phyloP scores from a whole-genome alignment of 2,329 filamentous ascomycete species.

The Colletotrichum sp. region DNA sequence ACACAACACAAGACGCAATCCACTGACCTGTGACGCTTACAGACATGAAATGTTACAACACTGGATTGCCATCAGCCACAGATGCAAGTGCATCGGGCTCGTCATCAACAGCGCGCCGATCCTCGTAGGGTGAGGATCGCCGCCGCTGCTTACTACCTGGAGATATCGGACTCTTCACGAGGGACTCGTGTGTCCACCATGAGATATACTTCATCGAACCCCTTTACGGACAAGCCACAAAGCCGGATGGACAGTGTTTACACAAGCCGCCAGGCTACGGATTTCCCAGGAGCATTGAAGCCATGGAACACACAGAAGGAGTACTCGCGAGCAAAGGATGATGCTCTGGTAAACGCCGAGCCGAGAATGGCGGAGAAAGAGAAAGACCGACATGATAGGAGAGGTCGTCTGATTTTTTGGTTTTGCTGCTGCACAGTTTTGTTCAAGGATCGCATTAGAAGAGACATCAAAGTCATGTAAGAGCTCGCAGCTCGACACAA shows the following conservation, averaged over 20 bases:
- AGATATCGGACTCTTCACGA: background rate
- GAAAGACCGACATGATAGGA: background rate
- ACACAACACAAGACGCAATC: background rate
- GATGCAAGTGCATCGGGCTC: slow-evolving; percentile 14
- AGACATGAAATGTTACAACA: background rate
- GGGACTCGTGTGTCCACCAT: slow-evolving; percentile 1
- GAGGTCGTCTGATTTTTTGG: background rate
- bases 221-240: background rate
- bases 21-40: background rate
- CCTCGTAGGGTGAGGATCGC: background rate
- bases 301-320: background rate
- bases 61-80: background rate
- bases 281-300: background rate
- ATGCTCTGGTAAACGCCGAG: slow-evolving; percentile 10
- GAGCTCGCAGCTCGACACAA: slow-evolving; percentile 1
- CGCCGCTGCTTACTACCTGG: background rate
- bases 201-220: background rate
- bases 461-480: background rate
- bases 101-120: background rate
- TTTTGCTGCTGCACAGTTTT: background rate
- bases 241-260: background rate
- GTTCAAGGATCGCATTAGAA: background rate
- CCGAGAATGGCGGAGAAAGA: background rate
- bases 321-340: slow-evolving; percentile 1
- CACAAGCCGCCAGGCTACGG: background rate